Base-by-base conservation (phyloP, 2,329 filamentous ascomycete genomes). In the Fusarium algeriense region DNA sequence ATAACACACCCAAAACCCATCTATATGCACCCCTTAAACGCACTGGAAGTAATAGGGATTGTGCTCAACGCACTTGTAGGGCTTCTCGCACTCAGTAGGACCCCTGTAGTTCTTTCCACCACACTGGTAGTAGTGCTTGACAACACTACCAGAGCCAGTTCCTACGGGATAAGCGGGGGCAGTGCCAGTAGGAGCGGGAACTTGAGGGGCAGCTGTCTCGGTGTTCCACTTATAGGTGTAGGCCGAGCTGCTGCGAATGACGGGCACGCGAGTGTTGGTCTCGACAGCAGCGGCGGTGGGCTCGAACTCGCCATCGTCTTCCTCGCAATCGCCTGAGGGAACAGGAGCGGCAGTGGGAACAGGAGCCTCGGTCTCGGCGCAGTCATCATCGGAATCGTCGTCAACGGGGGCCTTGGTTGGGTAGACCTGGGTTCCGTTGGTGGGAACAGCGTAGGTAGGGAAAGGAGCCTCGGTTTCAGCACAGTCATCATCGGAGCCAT, bases 41-140 rank as follows among this genome's bases (percentile, higher is more conserved):
- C 73, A 75, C 66, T 75, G 73, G 34, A 52, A 67, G 60, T 75
- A 75, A 38, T 57, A 75, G 40, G 72, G 60, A 49, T 75, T 75
- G 26, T 60, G 49, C 57, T 55, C 54, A 6, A 67, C 41, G 41
- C 73, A 75, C 49, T 54, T 54, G 50, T 46, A 75, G 8, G 71
- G 59, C 50, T 58, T 58, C 69, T 75, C 73, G 14, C 73, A 75
- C 63, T 67, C n/a, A 3, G 73, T 75, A 15, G 73, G 35, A 2
- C 73, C 73, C 19, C 52, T 34, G 58, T 65, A 74, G 69, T 67
- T 69, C 5, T 59, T 58, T 13, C 73, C 73, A 2, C 73, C 73
- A 17, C 73, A 75, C 60, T 75, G 73, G 61, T 75, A 69, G 53
- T 67, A 75, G 32, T 60, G 64, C 57, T 70, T 64, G 17, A 54